phyloP scores from a whole-genome alignment of 2,329 filamentous ascomycete species.

The Aureobasidium lini region DNA sequence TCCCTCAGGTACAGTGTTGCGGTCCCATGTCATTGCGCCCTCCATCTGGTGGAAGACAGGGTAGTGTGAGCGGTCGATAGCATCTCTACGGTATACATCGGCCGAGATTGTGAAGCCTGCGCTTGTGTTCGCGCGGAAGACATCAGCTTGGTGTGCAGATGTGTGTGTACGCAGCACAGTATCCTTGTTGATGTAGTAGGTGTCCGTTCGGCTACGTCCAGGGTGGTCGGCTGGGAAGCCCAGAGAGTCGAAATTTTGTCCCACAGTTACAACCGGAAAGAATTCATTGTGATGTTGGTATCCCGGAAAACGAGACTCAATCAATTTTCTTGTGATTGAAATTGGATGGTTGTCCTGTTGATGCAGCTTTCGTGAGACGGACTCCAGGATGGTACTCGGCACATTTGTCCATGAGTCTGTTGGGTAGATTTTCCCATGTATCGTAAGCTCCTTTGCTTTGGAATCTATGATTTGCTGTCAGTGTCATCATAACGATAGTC shows the following conservation, averaged over 20 bases:
- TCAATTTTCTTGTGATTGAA: constrained; percentile 81
- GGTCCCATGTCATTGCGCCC: constrained; percentile 82
- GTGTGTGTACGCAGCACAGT: constrained; percentile 90
- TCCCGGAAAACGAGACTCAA: constrained; percentile 77
- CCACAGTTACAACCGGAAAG: constrained; percentile 73
- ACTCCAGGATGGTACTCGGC: constrained; percentile 64
- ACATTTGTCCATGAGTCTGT: constrained; percentile 83
- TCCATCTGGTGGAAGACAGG: constrained; percentile 99
- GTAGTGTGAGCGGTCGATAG: constrained; percentile 90
- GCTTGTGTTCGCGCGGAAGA: constrained; percentile 64
- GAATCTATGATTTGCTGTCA: not conserved
- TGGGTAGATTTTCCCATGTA: constrained; percentile 57
- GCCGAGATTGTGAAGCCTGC: constrained; percentile 85
- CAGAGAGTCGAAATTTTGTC: constrained; percentile 94
- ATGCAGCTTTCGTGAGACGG: constrained; percentile 74
- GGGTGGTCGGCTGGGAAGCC: constrained; percentile 85
- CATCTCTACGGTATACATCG: constrained; percentile 92
- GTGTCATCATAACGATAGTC: not conserved
- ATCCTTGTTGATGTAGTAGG: constrained; percentile 83
- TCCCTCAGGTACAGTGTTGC: constrained; percentile 46
- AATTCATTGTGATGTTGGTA: constrained; percentile 73
- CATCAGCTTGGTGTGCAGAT: constrained; percentile 81
- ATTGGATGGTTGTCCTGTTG: constrained; percentile 86
- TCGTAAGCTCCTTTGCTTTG: constrained; percentile 27
- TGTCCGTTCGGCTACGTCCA: constrained; percentile 79